Conservation (phyloP, 176 grass and related monocot species). For the Triticum monococcum region DNA sequence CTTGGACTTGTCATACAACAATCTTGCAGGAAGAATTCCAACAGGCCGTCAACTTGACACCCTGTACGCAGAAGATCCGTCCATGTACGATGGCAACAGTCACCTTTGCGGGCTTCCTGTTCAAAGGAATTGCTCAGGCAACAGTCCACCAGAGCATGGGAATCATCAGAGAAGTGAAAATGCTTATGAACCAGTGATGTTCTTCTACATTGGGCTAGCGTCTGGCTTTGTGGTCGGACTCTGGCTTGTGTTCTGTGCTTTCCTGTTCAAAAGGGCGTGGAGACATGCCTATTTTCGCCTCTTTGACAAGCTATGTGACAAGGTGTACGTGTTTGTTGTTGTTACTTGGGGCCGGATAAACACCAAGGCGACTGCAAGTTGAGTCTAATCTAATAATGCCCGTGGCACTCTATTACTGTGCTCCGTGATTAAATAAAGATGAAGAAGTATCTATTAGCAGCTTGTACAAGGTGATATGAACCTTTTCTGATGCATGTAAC, state of each 20-base stretch:
- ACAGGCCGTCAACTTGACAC: constrained; percentile 38
- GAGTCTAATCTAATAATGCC: not conserved
- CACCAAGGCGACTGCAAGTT: not conserved
- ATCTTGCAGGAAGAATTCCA: constrained; percentile 37
- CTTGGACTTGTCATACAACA: constrained; percentile 43
- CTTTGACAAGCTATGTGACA: constrained; percentile 10
- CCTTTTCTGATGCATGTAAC: not conserved
- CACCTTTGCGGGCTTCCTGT: constrained; percentile 27
- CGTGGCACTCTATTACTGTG: not conserved
- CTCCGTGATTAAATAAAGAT: not conserved
- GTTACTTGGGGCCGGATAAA: not conserved
- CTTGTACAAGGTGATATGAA: not conserved
- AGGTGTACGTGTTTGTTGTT: not conserved
- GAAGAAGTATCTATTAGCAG: not conserved
- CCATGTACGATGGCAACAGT: constrained; percentile 25
- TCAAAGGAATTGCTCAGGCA: not conserved
- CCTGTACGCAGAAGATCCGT: not conserved
- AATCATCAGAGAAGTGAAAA: not conserved
- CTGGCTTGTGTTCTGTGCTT: constrained; percentile 17
- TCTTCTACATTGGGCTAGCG: not conserved
- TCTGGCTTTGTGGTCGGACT: constrained; percentile 18
- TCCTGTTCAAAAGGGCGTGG: constrained; percentile 27
- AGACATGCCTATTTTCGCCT: not conserved
- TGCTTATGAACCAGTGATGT: not conserved
- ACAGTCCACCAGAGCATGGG: not conserved